Evolutionary conservation across 2,329 filamentous ascomycete species (phyloP), one percentile per base, ranked within the genome.

Genomic region (Sordariomycetes sp.): DNA sequence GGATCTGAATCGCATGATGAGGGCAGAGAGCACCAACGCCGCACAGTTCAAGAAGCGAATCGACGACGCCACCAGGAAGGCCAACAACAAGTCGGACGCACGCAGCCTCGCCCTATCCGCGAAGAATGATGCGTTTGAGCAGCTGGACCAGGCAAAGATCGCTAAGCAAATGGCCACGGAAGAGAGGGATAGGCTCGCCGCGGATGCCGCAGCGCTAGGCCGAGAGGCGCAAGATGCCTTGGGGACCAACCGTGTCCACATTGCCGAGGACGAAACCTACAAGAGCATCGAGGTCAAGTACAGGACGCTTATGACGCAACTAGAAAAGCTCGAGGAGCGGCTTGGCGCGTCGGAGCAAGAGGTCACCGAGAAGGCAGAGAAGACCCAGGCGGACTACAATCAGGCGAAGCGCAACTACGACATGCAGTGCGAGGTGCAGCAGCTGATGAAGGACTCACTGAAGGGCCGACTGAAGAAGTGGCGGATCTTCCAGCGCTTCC

Each of bases 401-500:
- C 67, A 70, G 55, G 69, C 74, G 3, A 69, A 71, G 60, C 62
- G 66, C 24, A 62, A 66, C 1, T 72, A 72, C 53, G 68, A 76
- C 1, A 68, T 73, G 22, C 75, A 76, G 7, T 69, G 68, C 55
- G 68, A 68, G 12, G 69, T 75, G 52, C 73, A 76, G 12, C 62
- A 66, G 35, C 69, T 70, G 0, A 67, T 85, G 42, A 79, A 80
- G 63, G 65, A 75, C 35, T 82, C 90, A 1, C 80, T 96, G 48
- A 71, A 74, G 10, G 74, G 86, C 58, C 88, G 94, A 17, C 79
- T 88, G 58, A 73, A 77, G 32, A 84, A 90, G 63, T 99, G 90
- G 87, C 78, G 82, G 58, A 76, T 80, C 55, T 97, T 99, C 70
- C 87, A 92, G 64, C 80, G 84, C 28, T 82, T 85, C 63, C 96